These are phyloP conservation scores for Pseudonectria foliicola DNA, from an alignment of 2,329 filamentous ascomycete genomes.

Conservation along the genomic window DNA sequence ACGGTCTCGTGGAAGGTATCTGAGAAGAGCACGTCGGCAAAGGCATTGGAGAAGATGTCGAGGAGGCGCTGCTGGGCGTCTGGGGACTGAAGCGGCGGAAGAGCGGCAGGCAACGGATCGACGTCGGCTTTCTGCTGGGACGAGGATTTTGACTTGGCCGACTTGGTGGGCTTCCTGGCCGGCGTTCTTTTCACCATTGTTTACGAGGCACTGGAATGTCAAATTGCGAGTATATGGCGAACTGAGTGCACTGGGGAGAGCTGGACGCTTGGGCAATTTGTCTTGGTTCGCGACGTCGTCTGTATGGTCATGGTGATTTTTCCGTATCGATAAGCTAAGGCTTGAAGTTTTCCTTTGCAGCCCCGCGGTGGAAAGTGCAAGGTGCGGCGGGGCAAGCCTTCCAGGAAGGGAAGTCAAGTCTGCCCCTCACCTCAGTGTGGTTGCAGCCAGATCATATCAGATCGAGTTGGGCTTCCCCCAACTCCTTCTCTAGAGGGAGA, in stretches of 20 bases:
- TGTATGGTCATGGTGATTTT: too few relatives aligned
- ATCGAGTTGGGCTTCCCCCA: too few relatives aligned
- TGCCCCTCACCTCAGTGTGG: too few relatives aligned
- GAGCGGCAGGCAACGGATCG: neutral
- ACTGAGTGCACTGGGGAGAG: too few relatives aligned
- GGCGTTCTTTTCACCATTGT: conserved; percentile 20
- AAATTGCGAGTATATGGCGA: too few relatives aligned
- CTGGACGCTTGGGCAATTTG: too few relatives aligned
- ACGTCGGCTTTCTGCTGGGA: neutral
- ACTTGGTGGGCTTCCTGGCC: conserved; percentile 12
- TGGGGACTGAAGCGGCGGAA: conserved; percentile 10
- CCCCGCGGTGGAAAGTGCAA: too few relatives aligned
- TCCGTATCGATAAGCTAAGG: too few relatives aligned
- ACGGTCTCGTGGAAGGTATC: conserved; percentile 49
- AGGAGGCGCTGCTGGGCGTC: conserved; percentile 60
- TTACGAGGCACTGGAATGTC: neutral
- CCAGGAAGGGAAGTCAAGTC: neutral
- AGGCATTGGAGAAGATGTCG: conserved; percentile 63
- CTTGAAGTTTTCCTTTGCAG: too few relatives aligned
- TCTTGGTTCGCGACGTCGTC: conserved; percentile 2
- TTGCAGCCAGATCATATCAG: too few relatives aligned
- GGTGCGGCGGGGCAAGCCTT: conserved; percentile 1
- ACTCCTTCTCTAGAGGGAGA: too few relatives aligned
- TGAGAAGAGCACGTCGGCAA: conserved; percentile 43
- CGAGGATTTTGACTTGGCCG: too few relatives aligned